Conservation (phyloP, 1,284 basidiomycete genomes). For the Pascua sp. region DNA sequence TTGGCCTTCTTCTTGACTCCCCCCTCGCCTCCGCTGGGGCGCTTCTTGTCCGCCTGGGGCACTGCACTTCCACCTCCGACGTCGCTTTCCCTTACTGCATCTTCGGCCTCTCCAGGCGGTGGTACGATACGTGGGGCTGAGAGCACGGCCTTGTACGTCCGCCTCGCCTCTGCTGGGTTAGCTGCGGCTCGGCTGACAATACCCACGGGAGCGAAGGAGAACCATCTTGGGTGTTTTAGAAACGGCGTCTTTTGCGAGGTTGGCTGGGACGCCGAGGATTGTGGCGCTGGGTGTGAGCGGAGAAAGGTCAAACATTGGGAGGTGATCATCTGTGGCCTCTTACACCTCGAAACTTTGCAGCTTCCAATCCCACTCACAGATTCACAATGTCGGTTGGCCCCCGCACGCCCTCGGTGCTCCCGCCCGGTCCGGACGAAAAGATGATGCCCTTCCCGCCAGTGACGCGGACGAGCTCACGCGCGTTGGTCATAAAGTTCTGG, state of each 20-base stretch:
- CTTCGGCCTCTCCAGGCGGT: conserved; percentile 5
- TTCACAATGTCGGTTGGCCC: conserved; percentile 47
- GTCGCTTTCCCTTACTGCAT: neutral
- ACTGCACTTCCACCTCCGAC: neutral
- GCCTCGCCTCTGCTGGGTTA: conserved; percentile 34
- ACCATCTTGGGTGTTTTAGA: conserved; percentile 38
- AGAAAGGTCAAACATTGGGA: neutral
- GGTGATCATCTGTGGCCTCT: too few relatives aligned
- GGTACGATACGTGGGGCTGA: conserved; percentile 37
- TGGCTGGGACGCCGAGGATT: conserved; percentile 48
- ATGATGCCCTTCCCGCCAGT: conserved; percentile 47
- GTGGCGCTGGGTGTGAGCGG: conserved; percentile 27
- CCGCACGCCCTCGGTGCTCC: conserved; percentile 27
- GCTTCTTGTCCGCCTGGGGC: neutral
- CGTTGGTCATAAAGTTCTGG: conserved; percentile 48
- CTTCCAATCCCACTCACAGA: conserved; percentile 31
- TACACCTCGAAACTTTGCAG: too few relatives aligned
- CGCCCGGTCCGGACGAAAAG: conserved; percentile 43
- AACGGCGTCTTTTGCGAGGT: conserved; percentile 47
- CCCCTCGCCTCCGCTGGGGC: neutral
- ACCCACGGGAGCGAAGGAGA: conserved; percentile 47
- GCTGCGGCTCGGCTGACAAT: neutral
- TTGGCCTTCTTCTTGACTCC: conserved; percentile 10
- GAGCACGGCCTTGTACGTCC: conserved; percentile 46
- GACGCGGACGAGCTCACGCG: conserved; percentile 45